A percentile compares a stretch with the other conserved stretches of the same genome.
Evolutionary conservation across 2,329 filamentous ascomycete species (phyloP).

Genomic region (Aspergillus japonicus): DNA sequence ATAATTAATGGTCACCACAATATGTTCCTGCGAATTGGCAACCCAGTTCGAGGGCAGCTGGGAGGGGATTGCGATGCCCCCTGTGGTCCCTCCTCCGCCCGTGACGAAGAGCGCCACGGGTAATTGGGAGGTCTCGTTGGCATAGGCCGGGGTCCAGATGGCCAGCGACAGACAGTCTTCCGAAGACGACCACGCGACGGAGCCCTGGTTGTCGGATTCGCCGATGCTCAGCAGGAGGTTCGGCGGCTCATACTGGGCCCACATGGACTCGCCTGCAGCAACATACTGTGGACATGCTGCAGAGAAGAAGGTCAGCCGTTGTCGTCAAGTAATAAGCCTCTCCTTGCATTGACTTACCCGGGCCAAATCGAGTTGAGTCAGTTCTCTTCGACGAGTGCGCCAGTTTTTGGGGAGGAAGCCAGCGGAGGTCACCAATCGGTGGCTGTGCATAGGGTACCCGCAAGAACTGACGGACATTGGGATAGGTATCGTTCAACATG

Average conservation of each 20-base stretch:
- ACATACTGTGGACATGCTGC: conserved; percentile 29
- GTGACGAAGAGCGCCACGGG: conserved; percentile 25
- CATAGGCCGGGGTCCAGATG: conserved; percentile 43
- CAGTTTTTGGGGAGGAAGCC: conserved; percentile 30
- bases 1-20: conserved; percentile 42
- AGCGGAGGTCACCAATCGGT: conserved; percentile 5
- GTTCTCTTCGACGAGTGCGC: conserved; percentile 9
- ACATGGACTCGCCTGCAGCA: neutral
- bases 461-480: conserved; percentile 40
- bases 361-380: conserved; percentile 22
- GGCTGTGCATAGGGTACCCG: conserved; percentile 37
- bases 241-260: neutral
- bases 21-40: conserved; percentile 39
- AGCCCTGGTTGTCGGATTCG: conserved; percentile 17
- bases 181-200: conserved; percentile 22
- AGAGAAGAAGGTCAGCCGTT: conserved; percentile 8
- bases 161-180: conserved; percentile 48
- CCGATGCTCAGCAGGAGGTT: conserved; percentile 10
- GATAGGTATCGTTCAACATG: conserved; percentile 32
- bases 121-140: conserved; percentile 14
- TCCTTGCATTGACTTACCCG: neutral
- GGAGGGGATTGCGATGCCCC: conserved; percentile 38
- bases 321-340: neutral
- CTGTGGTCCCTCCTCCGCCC: conserved; percentile 25
- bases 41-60: conserved; percentile 34